Evolutionary conservation across 306 rosid species (phyloP), one percentile per base, ranked within the genome.

Genomic region (Prinsepia uniflora): DNA sequence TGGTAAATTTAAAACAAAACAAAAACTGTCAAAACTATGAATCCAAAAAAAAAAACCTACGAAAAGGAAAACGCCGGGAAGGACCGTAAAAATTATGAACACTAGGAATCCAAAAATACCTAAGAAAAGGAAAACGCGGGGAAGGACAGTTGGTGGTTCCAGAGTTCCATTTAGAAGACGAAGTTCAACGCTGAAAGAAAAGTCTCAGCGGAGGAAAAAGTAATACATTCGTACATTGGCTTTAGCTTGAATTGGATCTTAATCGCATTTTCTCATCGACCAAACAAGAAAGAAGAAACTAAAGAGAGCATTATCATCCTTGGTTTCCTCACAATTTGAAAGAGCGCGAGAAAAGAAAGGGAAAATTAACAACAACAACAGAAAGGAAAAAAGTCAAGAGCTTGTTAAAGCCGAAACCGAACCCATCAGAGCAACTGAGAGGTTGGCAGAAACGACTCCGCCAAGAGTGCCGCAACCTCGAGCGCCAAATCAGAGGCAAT

Each of bases 381-480:
- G 36, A 68, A 44, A 92, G 87, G 98, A 93, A 92, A 72, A 92
- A 84, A 78, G 77, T 89, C 77, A 92, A 81, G 85, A 89, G 74
- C 77, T 76, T 87, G 67, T 68, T 92, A 75, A 92, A 85, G 53
- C 96, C 95, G 47, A 92, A 89, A 80, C 62, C 89, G 24, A 81
- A 79, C 49, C 95, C 98, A 4, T 91, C 90, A 36, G 88, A 92
- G 73, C 82, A 78, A 59, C 78, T 89, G 72, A 80, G 90, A 59
- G 95, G 83, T 78, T 92, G 98, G 98, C 98, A 92, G 75, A 88
- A 96, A 10, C 77, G 70, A 73, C 98, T 92, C 44, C 98, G 95
- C 40, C 95, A 92, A 56, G 98, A 89, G 85, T 87, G 92, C 79
- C 89, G 96, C 68, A 89, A 84, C 82, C 78, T 92, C 73, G 98